phyloP scores from a whole-genome alignment of 179 eudicot genomes.

The Kewa caespitosa region DNA sequence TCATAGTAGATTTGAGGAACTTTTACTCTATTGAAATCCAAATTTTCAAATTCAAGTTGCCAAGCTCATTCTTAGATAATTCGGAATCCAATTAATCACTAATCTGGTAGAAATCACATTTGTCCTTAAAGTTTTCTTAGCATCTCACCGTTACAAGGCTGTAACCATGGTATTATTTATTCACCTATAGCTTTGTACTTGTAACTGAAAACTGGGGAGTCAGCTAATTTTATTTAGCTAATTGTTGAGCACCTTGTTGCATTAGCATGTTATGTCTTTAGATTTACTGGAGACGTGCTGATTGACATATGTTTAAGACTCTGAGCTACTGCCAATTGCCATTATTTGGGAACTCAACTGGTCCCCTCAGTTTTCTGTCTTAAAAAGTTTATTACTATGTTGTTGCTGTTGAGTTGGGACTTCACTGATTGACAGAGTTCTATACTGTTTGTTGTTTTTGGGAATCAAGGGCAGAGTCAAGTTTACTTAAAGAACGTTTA shows the following conservation, averaged over 20 bases:
- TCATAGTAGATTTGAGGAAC: too few relatives aligned
- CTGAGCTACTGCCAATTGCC: too few relatives aligned
- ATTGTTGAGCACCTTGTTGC: not conserved
- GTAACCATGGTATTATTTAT: not conserved
- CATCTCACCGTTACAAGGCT: not conserved
- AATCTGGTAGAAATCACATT: not conserved
- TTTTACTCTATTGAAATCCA: too few relatives aligned
- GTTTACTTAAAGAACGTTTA: constrained; percentile 69
- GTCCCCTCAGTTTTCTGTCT: too few relatives aligned
- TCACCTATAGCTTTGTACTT: not conserved
- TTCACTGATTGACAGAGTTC: constrained; percentile 3
- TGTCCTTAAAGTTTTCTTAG: not conserved
- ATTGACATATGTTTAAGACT: not conserved
- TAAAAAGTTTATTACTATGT: too few relatives aligned
- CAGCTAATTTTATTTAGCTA: not conserved
- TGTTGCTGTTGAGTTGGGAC: not conserved
- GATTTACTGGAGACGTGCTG: not conserved
- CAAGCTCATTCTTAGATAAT: too few relatives aligned
- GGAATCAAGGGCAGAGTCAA: constrained; percentile 74
- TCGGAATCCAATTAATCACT: not conserved
- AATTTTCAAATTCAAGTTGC: too few relatives aligned
- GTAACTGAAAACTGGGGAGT: not conserved
- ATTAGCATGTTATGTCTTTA: not conserved
- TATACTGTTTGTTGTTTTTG: constrained; percentile 30
- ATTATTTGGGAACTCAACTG: constrained; percentile 1